These are phyloP conservation scores for Dactylellina drechsleri DNA, from an alignment of 2,329 filamentous ascomycete species.

Conservation along the genomic window DNA sequence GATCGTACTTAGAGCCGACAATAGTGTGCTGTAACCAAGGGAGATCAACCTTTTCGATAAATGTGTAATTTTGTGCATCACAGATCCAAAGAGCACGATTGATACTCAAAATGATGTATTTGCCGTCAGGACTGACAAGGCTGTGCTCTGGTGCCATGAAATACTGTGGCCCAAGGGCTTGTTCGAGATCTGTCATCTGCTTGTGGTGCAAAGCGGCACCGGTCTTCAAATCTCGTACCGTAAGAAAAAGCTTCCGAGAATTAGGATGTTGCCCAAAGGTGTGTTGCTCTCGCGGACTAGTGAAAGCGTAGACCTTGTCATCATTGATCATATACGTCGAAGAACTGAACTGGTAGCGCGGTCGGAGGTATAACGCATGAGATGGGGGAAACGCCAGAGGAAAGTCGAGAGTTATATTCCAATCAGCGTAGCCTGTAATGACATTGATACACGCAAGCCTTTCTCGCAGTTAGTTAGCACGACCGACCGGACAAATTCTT, in stretches of 20 bases:
- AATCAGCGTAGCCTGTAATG: conserved; percentile 48
- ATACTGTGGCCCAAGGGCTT: conserved; percentile 13
- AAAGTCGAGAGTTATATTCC: conserved; percentile 36
- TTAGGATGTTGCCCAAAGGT: conserved; percentile 7
- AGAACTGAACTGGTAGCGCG: conserved; percentile 20
- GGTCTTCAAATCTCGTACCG: conserved; percentile 37
- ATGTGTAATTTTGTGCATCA: conserved; percentile 26
- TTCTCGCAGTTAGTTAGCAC: no score
- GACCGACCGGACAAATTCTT: not conserved
- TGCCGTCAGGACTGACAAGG: conserved; percentile 44
- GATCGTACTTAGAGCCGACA: conserved; percentile 25
- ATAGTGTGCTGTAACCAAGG: conserved; percentile 36
- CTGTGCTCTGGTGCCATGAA: conserved; percentile 33
- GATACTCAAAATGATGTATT: conserved; percentile 27
- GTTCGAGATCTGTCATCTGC: conserved; percentile 23
- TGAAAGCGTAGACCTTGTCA: conserved; percentile 35
- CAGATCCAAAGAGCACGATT: conserved; percentile 28
- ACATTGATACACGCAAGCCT: conserved; percentile 50
- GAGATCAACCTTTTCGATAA: conserved; percentile 37
- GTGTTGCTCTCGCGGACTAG: conserved; percentile 16
- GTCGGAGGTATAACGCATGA: conserved; percentile 32
- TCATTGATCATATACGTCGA: conserved; percentile 36
- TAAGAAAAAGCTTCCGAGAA: conserved; percentile 21
- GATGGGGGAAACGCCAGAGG: conserved; percentile 28
- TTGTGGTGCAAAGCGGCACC: conserved; percentile 16